Base-by-base conservation (phyloP, 1,284 basidiomycete genomes). In the Leccinum pallidistipes region DNA sequence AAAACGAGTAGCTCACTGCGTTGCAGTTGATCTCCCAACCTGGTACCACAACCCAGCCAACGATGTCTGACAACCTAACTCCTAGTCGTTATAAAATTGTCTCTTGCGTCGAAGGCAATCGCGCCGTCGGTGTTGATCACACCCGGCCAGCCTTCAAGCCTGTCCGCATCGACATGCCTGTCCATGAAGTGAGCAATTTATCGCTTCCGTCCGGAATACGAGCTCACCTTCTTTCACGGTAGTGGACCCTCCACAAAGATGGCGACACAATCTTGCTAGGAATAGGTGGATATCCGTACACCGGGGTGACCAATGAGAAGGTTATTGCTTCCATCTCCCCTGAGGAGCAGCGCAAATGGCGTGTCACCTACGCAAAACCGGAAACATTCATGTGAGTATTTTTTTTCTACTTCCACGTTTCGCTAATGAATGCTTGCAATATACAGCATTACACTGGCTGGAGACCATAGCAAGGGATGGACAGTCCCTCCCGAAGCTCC, bases 11-110 rank as follows among this genome's bases (percentile, higher is more conserved):
- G 11, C 21, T 24, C 21, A 47, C 45, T 34, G 29, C 29, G 18
- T 16, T 8, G 12, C 43, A 14, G 9, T 47, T 47, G 10, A 47
- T 47, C 21, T 18, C 18, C n/a, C 18, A 21, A 24, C 45, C 45
- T 47, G 2, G 9, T n/a, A 47, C 11, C 10, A 21, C 36, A 55
- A n/a, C 5, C 38, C n/a, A 40, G 9, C 9, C 29, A 31, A 7
- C 36, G 27, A 55, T 55, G 54, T 11, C 53, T 55, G 6, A 11
- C 16, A 40, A 55, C 21, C 21, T 54, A 14, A 38, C 21, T 38
- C 2, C 21, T 12, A 36, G 36, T 38, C 4, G 1, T 29, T 38
- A n/a, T 8, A 55, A 12, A 32, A 40, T 55, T 36, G 10, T 29
- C 21, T 55, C 53, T 27, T 3, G 14, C n/a, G 5, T 21, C 14